phyloP scores from a whole-genome alignment of 805 yeast species.

The Pichia phayaonensis region DNA sequence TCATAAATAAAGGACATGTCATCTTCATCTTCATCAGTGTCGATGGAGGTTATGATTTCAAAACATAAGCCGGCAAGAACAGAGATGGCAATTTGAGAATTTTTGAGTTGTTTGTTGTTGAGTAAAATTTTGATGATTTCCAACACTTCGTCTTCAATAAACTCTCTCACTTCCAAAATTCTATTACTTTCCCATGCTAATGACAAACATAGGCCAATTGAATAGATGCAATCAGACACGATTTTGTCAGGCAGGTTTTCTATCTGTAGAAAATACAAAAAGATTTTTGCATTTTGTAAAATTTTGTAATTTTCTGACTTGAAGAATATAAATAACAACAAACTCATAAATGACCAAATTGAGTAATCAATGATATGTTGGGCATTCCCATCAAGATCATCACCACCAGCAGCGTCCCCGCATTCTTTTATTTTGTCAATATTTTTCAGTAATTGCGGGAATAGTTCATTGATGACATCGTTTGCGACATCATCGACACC shows the following conservation, averaged over 20 bases:
- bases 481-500: conserved; percentile 45
- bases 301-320: conserved; percentile 44
- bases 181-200: conserved; percentile 34
- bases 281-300: conserved; percentile 36
- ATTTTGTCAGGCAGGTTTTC: conserved; percentile 29
- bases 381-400: neutral
- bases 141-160: conserved; percentile 10
- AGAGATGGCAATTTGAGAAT: conserved; percentile 37
- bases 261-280: conserved; percentile 38
- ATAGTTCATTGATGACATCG: conserved; percentile 21
- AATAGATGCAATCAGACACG: neutral
- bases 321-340: conserved; percentile 37
- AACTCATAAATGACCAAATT: conserved; percentile 14
- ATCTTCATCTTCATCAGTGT: conserved; percentile 38
- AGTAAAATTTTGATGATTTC: conserved; percentile 25
- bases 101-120: neutral
- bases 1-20: conserved; percentile 27
- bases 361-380: conserved; percentile 2
- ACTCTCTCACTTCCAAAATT: conserved; percentile 18
- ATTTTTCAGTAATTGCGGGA: conserved; percentile 22
- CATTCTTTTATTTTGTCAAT: conserved; percentile 3
- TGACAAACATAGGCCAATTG: conserved; percentile 22
- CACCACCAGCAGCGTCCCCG: too few relatives aligned
- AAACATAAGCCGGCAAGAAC: conserved; percentile 48
- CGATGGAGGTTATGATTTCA: conserved; percentile 37